A percentile compares a stretch with the other conserved stretches of the same genome.
These are phyloP conservation scores for Gardenia jasminoides DNA, from an alignment of 257 asterid genomes.

Conservation along the genomic window DNA sequence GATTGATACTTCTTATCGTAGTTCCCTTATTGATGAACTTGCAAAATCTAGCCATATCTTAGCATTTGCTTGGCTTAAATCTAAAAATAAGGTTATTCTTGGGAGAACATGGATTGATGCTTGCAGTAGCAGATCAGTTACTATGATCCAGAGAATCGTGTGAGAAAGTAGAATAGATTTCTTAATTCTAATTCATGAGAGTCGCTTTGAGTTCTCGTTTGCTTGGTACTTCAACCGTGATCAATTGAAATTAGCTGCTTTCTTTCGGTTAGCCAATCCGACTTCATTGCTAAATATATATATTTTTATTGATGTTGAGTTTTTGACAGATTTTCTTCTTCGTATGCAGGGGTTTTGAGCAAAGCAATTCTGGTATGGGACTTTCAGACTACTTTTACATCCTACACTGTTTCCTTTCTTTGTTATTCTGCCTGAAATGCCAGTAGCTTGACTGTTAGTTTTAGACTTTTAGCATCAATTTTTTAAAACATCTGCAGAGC, in stretches of 20 bases:
- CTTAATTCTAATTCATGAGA: neutral
- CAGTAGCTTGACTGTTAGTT: neutral
- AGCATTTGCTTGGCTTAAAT: neutral
- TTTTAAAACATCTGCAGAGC: neutral
- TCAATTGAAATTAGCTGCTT: neutral
- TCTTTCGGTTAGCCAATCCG: neutral
- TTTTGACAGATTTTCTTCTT: conserved; percentile 2
- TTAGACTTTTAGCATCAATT: neutral
- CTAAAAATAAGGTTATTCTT: neutral
- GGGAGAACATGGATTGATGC: neutral
- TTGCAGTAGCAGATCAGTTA: neutral
- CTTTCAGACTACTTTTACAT: neutral
- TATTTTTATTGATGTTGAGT: neutral
- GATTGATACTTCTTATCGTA: neutral
- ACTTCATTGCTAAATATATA: neutral
- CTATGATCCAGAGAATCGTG: neutral
- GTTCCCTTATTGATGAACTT: neutral
- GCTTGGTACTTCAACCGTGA: too few relatives aligned
- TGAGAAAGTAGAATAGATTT: neutral
- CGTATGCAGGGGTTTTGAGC: neutral
- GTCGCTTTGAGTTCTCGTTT: neutral
- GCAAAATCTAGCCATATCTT: neutral
- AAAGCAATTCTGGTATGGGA: conserved; percentile 4
- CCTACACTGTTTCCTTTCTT: neutral
- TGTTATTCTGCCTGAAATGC: neutral